phyloP scores from a whole-genome alignment of 768 basidiomycete genomes.

The Royoungia palumana region DNA sequence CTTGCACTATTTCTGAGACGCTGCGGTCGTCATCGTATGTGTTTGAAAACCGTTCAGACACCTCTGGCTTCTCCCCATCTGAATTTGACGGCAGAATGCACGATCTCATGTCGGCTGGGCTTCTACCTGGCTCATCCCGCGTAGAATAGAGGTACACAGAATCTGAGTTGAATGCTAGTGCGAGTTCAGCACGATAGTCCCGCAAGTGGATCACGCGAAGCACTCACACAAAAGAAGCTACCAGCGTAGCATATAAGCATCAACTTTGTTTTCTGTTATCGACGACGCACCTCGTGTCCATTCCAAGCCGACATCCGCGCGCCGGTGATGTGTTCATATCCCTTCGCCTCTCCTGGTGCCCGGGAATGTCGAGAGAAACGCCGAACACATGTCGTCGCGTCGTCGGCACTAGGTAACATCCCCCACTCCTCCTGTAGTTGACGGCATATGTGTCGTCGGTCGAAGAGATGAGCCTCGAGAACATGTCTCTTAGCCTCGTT shows the following conservation, averaged over 20 bases:
- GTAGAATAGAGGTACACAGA: conserved; percentile 74
- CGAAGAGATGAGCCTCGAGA: conserved; percentile 51
- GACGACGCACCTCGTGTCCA: conserved; percentile 63
- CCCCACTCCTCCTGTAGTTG: conserved; percentile 71
- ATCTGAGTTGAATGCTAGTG: conserved; percentile 68
- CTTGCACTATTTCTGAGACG: conserved; percentile 4
- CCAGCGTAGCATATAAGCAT: conserved; percentile 11
- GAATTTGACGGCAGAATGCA: conserved; percentile 30
- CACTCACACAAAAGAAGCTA: conserved; percentile 65
- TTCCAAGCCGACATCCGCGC: conserved; percentile 66
- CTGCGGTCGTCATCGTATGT: background rate
- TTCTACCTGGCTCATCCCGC: conserved; percentile 49
- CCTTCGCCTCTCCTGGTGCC: conserved; percentile 33
- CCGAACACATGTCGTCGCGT: conserved; percentile 75
- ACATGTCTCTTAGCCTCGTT: background rate
- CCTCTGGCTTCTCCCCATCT: too few species aligned
- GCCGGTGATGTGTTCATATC: conserved; percentile 69
- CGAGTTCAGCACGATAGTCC: conserved; percentile 7
- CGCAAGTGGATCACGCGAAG: background rate
- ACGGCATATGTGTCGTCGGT: conserved; percentile 69
- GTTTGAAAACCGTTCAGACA: background rate
- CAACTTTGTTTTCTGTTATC: background rate
- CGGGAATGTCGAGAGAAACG: conserved; percentile 59
- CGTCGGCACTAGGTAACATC: conserved; percentile 41
- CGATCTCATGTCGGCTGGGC: conserved; percentile 17